A percentile compares a stretch with the other conserved stretches of the same genome.
These are phyloP conservation scores for Nakazawaea anatomiae DNA, from an alignment of 805 yeast genomes.

Conservation along the genomic window DNA sequence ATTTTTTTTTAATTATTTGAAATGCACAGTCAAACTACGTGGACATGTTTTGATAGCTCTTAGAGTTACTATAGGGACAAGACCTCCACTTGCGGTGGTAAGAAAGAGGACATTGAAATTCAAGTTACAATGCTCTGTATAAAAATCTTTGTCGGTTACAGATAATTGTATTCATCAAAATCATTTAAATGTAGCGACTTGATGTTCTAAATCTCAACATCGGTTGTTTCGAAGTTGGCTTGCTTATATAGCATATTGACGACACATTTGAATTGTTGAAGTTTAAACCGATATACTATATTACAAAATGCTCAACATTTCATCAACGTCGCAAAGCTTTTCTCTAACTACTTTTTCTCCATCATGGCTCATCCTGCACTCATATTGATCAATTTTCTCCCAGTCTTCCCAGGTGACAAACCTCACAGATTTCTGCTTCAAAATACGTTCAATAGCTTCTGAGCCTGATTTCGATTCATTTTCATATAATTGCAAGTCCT, in stretches of 20 bases:
- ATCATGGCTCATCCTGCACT: slow-evolving; percentile 39
- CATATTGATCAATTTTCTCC: slow-evolving; percentile 50
- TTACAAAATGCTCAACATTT: slow-evolving; percentile 38
- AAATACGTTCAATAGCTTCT: slow-evolving; percentile 19
- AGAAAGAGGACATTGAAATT: too few relatives aligned
- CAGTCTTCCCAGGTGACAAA: slow-evolving; percentile 63
- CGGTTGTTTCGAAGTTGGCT: too few relatives aligned
- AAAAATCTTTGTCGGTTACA: too few relatives aligned
- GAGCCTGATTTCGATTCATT: slow-evolving; percentile 23
- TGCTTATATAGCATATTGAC: too few relatives aligned
- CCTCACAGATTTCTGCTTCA: slow-evolving; percentile 15
- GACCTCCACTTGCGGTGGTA: too few relatives aligned
- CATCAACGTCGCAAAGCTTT: slow-evolving; percentile 42
- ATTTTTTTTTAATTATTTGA: slow-evolving; percentile 14
- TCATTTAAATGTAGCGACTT: not conserved
- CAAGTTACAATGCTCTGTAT: too few relatives aligned
- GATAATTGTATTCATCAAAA: too few relatives aligned
- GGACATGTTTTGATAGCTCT: not conserved
- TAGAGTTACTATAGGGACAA: too few relatives aligned
- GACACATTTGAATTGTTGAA: too few relatives aligned
- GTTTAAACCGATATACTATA: not conserved
- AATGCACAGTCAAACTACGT: too few relatives aligned
- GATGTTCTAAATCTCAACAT: too few relatives aligned
- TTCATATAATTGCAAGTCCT: slow-evolving; percentile 35
- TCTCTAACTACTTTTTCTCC: slow-evolving; percentile 45